A percentile compares a stretch with the other conserved stretches of the same genome.
Conservation (phyloP, 176 grass and related monocot genomes). For the Eleusine coracana region DNA sequence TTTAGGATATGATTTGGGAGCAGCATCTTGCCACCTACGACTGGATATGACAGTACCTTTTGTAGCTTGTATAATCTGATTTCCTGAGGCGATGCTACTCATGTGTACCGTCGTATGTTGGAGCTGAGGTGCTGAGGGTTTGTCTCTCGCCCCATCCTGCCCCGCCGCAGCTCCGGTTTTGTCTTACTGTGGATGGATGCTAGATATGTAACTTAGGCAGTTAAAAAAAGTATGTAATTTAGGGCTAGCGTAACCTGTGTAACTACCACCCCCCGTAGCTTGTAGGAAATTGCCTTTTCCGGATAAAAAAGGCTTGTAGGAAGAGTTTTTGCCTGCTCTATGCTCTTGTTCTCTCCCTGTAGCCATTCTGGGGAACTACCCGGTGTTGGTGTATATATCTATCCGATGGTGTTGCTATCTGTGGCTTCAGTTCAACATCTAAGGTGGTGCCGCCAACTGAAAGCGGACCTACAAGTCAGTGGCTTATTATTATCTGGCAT, state of each 20-base stretch:
- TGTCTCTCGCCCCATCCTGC: background rate
- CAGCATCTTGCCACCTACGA: background rate
- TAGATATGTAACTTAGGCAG: slow-evolving; percentile 2
- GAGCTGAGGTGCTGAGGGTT: slow-evolving; percentile 10
- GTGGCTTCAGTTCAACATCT: background rate
- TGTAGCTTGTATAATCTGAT: slow-evolving; percentile 21
- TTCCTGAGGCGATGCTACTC: background rate
- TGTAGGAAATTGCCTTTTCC: slow-evolving; percentile 30
- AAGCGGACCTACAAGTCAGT: too few relatives aligned
- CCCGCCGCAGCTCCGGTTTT: slow-evolving; percentile 43
- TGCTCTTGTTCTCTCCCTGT: background rate
- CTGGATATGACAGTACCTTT: background rate
- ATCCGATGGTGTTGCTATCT: slow-evolving; percentile 14
- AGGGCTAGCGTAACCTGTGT: slow-evolving; percentile 38
- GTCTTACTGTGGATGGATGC: slow-evolving; percentile 20
- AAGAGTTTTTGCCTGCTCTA: slow-evolving; percentile 1
- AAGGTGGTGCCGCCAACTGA: too few relatives aligned
- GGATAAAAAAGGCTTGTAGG: slow-evolving; percentile 19
- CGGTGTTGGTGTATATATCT: slow-evolving; percentile 12
- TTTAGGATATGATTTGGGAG: slow-evolving; percentile 62
- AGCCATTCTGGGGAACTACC: slow-evolving; percentile 12
- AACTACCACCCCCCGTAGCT: slow-evolving; percentile 3
- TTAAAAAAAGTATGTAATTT: background rate
- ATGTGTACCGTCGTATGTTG: slow-evolving; percentile 7
- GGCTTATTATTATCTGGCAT: background rate